Base-by-base conservation (phyloP, 768 basidiomycete species). In the Coprinellus micaceus region DNA sequence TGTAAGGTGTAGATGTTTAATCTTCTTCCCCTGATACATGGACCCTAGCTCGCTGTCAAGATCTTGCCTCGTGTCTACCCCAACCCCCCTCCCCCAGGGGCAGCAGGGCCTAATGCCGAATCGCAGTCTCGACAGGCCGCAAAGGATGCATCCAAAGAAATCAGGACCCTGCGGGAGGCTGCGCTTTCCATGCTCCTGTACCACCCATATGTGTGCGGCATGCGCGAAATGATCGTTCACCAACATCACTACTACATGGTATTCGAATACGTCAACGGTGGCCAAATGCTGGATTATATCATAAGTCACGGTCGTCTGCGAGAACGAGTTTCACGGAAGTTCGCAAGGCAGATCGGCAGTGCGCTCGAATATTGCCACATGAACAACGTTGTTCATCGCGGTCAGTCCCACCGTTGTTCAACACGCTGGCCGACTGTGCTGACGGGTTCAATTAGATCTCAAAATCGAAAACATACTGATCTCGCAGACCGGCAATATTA, bases 401-500 rank as follows among this genome's bases (percentile, higher is more conserved):
- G 86, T 87, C 45, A 58, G 74, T 53, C 28, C 52, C 29, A 11
- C 40, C 45, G 11, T 28, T 53, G 24, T n/a, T 54, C 22, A 3
- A 24, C 6, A 15, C 29, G 29, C 40, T 43, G n/a, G 37, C 26
- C 22, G 53, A 57, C 46, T 48, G 30, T 50, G 19, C 53, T 60
- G 36, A 41, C 43, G 24, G 44, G 11, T 59, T 58, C 44, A 49
- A 58, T 19, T 59, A 84, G 88, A 99, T 76, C 88, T 99, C 62
- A 99, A 99, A 79, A 99, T 99, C 67, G 96, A 99, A 74, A 98
- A 98, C 75, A 99, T 99, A 65, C 88, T 99, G 67, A 98, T 99
- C 62, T 97, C 94, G 1, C 94, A 97, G 61, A 91, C 91, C 0
- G 97, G 97, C 11, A 98, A 98, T 74, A 98, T 98, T 80, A 99